Conservation (phyloP, 1,139 yeast species). For the Candida sanyaensis region DNA sequence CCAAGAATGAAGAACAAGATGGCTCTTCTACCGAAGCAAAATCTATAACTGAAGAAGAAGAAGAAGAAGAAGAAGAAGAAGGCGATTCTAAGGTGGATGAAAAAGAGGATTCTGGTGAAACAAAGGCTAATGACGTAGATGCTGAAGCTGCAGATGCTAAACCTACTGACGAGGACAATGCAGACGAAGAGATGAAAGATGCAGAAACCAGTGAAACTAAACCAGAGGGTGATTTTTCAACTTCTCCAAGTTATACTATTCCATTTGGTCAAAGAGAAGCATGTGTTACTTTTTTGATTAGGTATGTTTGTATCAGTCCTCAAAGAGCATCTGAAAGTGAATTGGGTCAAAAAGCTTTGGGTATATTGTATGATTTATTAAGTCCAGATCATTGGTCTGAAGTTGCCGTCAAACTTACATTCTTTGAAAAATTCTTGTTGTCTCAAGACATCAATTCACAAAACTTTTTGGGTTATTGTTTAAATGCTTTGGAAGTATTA, state of each 20-base stretch:
- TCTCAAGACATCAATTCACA: conserved; percentile 72
- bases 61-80: conserved; percentile 17
- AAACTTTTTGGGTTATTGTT: conserved; percentile 68
- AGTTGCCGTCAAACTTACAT: conserved; percentile 77
- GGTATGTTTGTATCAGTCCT: conserved; percentile 86
- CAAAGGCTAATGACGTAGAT: neutral
- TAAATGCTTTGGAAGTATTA: conserved; percentile 89
- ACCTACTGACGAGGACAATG: conserved; percentile 9
- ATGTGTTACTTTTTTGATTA: conserved; percentile 84
- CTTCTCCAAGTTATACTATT: conserved; percentile 52
- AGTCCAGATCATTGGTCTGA: conserved; percentile 83
- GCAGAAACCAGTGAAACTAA: conserved; percentile 5
- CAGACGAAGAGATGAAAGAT: conserved; percentile 11
- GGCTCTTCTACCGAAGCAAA: conserved; percentile 5
- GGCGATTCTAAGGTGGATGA: conserved; percentile 6
- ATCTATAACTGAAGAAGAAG: conserved; percentile 20
- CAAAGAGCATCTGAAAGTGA: conserved; percentile 85
- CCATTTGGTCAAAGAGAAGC: conserved; percentile 88
- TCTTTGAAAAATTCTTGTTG: conserved; percentile 83
- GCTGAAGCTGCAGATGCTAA: neutral
- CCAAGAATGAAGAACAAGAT: conserved; percentile 14
- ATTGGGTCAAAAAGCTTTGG: conserved; percentile 78
- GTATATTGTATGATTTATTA: conserved; percentile 69
- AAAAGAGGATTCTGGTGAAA: conserved; percentile 8
- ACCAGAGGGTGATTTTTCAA: conserved; percentile 32